phyloP scores from a whole-genome alignment of 2,329 filamentous ascomycete genomes.

The Fusarium coicis region DNA sequence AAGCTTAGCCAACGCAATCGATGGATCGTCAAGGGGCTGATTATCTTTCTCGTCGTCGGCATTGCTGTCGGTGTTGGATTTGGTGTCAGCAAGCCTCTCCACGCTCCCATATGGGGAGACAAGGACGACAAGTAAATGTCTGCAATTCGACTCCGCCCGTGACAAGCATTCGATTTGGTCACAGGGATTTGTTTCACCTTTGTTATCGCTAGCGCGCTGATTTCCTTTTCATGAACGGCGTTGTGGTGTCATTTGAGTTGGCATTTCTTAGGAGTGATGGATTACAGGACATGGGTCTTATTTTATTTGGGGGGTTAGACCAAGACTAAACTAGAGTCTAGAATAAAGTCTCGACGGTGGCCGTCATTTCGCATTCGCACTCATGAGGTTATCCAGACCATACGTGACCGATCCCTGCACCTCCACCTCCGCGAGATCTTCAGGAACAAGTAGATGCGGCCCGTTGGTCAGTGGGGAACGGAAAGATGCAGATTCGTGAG shows the following conservation, averaged over 20 bases:
- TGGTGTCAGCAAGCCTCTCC: constrained; percentile 69
- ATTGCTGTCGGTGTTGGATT: constrained; percentile 67
- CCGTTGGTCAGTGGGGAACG: constrained; percentile 29
- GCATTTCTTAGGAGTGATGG: constrained; percentile 39
- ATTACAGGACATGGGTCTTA: constrained; percentile 39
- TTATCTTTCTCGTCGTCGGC: constrained; percentile 63
- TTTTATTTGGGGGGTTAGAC: constrained; percentile 11
- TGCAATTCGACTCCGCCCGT: neutral
- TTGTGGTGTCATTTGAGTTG: constrained; percentile 40
- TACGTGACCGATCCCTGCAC: neutral
- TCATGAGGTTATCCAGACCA: neutral
- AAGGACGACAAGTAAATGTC: constrained; percentile 33
- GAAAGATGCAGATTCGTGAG: constrained; percentile 26
- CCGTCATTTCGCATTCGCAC: neutral
- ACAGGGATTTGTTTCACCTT: constrained; percentile 3
- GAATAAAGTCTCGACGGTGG: constrained; percentile 21
- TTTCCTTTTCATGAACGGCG: constrained; percentile 44
- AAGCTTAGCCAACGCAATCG: constrained; percentile 64
- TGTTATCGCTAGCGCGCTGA: constrained; percentile 37
- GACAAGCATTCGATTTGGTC: neutral
- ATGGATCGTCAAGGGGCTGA: constrained; percentile 58
- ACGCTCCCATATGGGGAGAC: constrained; percentile 67
- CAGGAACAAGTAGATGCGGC: constrained; percentile 34
- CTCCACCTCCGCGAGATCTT: constrained; percentile 32
- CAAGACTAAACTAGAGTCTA: constrained; percentile 25